phyloP scores from a whole-genome alignment of 1,284 basidiomycete genomes.

The Cryptococcus sp. region DNA sequence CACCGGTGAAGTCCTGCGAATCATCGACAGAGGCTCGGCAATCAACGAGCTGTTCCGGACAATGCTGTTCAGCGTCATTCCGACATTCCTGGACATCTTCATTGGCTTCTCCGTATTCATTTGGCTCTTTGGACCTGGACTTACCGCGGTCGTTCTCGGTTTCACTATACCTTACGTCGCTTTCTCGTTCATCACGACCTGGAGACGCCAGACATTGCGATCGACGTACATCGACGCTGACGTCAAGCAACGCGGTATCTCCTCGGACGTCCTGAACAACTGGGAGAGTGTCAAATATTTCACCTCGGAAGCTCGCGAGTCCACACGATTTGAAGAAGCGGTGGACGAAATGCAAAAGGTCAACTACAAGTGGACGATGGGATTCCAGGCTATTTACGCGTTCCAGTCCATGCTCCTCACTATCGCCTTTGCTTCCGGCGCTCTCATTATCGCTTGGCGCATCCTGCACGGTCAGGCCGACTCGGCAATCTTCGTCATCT shows the following conservation, averaged over 20 bases:
- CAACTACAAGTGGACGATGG: slow-evolving; percentile 88
- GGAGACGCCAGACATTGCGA: slow-evolving; percentile 79
- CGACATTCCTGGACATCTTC: slow-evolving; percentile 90
- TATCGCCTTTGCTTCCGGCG: slow-evolving; percentile 82
- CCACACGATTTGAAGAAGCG: slow-evolving; percentile 83
- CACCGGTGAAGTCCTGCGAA: slow-evolving; percentile 90
- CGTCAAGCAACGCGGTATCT: slow-evolving; percentile 87
- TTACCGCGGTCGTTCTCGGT: slow-evolving; percentile 78
- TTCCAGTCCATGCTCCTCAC: slow-evolving; percentile 95
- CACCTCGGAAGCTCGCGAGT: slow-evolving; percentile 91
- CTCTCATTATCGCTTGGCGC: slow-evolving; percentile 91
- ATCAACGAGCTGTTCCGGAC: slow-evolving; percentile 93
- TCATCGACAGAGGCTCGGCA: slow-evolving; percentile 97
- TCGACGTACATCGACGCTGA: slow-evolving; percentile 92
- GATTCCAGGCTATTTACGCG: slow-evolving; percentile 86
- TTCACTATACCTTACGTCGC: slow-evolving; percentile 89
- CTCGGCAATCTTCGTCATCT: slow-evolving; percentile 94
- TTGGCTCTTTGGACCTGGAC: slow-evolving; percentile 79
- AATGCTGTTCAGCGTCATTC: slow-evolving; percentile 88
- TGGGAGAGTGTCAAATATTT: slow-evolving; percentile 99
- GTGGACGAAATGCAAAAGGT: slow-evolving; percentile 85
- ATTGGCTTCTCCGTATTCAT: slow-evolving; percentile 95
- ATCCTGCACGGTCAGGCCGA: slow-evolving; percentile 88
- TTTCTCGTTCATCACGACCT: slow-evolving; percentile 90
- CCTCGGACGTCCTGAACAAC: slow-evolving; percentile 96